Conservation (phyloP, 2,329 filamentous ascomycete genomes). For the Arthroderma uncinatum region DNA sequence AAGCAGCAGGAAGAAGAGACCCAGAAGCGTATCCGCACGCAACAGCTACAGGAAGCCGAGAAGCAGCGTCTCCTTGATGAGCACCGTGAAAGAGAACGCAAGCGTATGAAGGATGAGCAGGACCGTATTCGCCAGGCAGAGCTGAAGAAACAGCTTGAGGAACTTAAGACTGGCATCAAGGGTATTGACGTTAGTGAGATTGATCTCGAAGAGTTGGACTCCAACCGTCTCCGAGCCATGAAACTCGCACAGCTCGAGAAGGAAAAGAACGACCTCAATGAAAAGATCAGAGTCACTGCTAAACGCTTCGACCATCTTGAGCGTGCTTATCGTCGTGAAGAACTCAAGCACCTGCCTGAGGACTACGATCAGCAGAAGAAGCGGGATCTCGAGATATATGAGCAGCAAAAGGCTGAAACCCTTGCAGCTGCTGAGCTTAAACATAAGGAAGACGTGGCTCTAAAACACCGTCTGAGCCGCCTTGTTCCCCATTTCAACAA, state of each 20-base stretch:
- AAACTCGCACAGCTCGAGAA: slow-evolving; percentile 93
- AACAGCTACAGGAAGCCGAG: slow-evolving; percentile 82
- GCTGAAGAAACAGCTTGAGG: slow-evolving; percentile 81
- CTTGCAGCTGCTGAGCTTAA: slow-evolving; percentile 71
- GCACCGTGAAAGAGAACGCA: slow-evolving; percentile 79
- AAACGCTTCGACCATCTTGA: slow-evolving; percentile 97
- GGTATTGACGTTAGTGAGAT: slow-evolving; percentile 59
- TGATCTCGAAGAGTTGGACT: slow-evolving; percentile 76
- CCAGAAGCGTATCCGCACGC: slow-evolving; percentile 73
- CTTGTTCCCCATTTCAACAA: slow-evolving; percentile 74
- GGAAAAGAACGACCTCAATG: slow-evolving; percentile 92
- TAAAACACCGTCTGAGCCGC: slow-evolving; percentile 83
- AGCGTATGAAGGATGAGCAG: slow-evolving; percentile 73
- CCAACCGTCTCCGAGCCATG: slow-evolving; percentile 79
- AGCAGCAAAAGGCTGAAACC: slow-evolving; percentile 64
- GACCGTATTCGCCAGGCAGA: slow-evolving; percentile 87
- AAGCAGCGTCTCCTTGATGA: slow-evolving; percentile 81
- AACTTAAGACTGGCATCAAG: slow-evolving; percentile 82
- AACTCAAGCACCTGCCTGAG: slow-evolving; percentile 75
- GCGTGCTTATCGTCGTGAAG: slow-evolving; percentile 91
- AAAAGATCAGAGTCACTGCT: slow-evolving; percentile 79
- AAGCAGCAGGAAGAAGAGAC: slow-evolving; percentile 88
- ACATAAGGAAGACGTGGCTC: slow-evolving; percentile 81
- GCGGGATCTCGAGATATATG: slow-evolving; percentile 66
- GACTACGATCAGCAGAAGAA: slow-evolving; percentile 80